Evolutionary conservation across 768 basidiomycete genomes (phyloP).

Genomic region (Hericium rajendrae): DNA sequence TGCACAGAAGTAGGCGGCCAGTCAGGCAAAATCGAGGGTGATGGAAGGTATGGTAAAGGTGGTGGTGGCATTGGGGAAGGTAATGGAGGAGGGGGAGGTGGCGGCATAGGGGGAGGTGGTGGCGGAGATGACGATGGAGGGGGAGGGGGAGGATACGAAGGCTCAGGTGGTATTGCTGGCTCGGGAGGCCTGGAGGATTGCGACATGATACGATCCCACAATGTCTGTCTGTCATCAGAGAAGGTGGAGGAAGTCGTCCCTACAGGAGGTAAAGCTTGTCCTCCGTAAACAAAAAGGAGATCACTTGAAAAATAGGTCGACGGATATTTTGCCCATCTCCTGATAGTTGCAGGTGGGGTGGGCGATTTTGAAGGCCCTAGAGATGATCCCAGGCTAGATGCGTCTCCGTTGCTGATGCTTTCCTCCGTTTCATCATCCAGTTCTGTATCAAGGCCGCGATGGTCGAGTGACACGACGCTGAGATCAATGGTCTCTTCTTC

Average conservation of each 20-base stretch:
- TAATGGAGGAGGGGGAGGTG: background rate
- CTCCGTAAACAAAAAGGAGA: background rate
- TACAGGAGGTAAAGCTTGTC: background rate
- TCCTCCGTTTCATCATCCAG: too few species aligned
- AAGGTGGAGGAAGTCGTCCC: background rate
- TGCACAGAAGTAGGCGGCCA: too few species aligned
- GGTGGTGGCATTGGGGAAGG: background rate
- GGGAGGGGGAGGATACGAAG: background rate
- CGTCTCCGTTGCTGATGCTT: too few species aligned
- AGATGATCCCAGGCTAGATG: too few species aligned
- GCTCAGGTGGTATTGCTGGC: background rate
- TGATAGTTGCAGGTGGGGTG: background rate
- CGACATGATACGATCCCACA: background rate
- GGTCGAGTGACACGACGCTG: background rate
- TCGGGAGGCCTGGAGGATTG: too few species aligned
- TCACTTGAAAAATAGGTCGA: background rate
- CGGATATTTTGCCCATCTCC: background rate
- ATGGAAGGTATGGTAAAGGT: background rate
- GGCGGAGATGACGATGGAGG: background rate
- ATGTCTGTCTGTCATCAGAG: background rate
- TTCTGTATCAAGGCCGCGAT: too few species aligned
- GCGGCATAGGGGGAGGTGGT: background rate
- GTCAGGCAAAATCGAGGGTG: too few species aligned
- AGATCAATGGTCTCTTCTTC: background rate
- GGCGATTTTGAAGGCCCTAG: too few species aligned